phyloP scores from a whole-genome alignment of 148 eudicot species.

The Chenopodium quinoa region DNA sequence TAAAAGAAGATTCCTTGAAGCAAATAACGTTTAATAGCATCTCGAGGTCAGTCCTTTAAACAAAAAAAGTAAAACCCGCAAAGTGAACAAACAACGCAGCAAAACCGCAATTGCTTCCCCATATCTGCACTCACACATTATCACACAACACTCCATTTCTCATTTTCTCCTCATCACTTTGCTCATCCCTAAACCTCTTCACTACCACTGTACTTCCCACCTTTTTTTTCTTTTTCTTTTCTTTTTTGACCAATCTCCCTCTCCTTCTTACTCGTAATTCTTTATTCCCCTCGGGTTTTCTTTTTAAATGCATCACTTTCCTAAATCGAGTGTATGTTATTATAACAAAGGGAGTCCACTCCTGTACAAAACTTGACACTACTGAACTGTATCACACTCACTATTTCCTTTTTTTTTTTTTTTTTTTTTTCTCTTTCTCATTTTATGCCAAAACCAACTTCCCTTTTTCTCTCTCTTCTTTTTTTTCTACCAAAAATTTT shows the following conservation, averaged over 20 bases:
- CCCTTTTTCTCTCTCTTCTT: neutral
- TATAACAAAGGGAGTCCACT: no score
- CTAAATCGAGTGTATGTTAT: no score
- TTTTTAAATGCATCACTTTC: no score
- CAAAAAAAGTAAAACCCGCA: neutral
- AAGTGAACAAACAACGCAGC: neutral
- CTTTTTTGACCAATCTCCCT: no score
- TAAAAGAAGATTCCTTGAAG: neutral
- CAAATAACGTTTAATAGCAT: constrained; percentile 7
- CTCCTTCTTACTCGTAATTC: no score
- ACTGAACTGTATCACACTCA: no score
- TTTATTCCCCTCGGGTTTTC: no score
- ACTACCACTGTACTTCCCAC: no score
- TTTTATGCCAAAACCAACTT: neutral
- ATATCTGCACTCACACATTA: neutral
- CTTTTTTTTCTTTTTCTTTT: no score
- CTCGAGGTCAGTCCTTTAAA: constrained; percentile 1
- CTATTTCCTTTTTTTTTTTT: neutral
- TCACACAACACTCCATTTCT: neutral
- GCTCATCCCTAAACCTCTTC: constrained; percentile 4
- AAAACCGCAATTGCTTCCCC: neutral
- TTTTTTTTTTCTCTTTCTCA: neutral
- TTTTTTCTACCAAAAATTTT: neutral
- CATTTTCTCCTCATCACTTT: neutral
- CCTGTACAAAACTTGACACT: no score